Evolutionary conservation across 805 yeast species (phyloP), one percentile per base, ranked within the genome.

Genomic region (Grigorovia yakushimaensis): DNA sequence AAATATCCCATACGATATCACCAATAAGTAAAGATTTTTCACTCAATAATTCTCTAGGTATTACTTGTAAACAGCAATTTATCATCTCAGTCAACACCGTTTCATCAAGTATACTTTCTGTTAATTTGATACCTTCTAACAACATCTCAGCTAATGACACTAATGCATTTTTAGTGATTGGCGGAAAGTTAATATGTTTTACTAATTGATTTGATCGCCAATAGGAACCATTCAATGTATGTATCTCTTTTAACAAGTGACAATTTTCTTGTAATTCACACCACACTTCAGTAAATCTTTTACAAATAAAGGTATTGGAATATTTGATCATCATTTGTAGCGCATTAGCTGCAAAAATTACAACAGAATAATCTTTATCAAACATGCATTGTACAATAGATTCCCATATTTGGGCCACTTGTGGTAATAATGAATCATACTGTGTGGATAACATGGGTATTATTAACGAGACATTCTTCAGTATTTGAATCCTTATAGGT

Each of bases 371-470:
- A 44, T 62, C 67, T 1, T 47, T 27, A 33, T 51, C 51, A 18
- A 58, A 23, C 1, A 56, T 36, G 30, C 56, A 52, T 13, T 51
- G 50, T 9, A 54, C 59, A 5, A 59, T 41, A 6, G 54, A 45
- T 39, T 58, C 59, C 68, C 68, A 64, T 8, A 51, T 46, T 40
- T 56, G 58, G 2, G 68, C 66, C 1, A 62, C 57, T 44, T 62
- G 65, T 3, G 66, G 67, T 17, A 64, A 49, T 19, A 62, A 42
- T 4, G 60, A 56, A 37, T 54, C 54, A 40, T 62, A 54, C 41
- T 64, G 66, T 0, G 84, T 71, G 0, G 85, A 75, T 20, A 84
- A 61, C 22, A 81, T 57, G 0, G 84, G 83, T 3, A 78, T 49
- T 0, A 73, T 62, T 17, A 66, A 61, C 5, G 62, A 54, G 18